phyloP scores from a whole-genome alignment of 768 basidiomycete genomes.

The Boletus insuetus region DNA sequence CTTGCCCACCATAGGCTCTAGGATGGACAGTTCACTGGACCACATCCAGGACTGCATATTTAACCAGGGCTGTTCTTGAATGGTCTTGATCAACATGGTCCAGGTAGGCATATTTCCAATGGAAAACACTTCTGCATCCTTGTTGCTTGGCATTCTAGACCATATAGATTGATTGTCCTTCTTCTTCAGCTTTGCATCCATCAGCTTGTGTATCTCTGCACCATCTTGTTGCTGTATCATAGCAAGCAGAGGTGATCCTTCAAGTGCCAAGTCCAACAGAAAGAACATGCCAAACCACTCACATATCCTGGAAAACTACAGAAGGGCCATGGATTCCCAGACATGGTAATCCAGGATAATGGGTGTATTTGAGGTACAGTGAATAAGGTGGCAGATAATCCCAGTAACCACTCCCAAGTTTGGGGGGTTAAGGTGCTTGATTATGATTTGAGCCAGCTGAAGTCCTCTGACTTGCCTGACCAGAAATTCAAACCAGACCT shows the following conservation, averaged over 20 bases:
- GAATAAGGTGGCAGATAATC: conserved; percentile 4
- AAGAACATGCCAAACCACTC: conserved; percentile 9
- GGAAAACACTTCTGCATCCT: background rate
- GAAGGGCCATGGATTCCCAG: conserved; percentile 6
- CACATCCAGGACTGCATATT: background rate
- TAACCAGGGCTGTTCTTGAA: background rate
- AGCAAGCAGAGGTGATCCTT: too few species aligned
- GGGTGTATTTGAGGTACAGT: too few species aligned
- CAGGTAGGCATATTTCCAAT: background rate
- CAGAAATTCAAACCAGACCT: conserved; percentile 7
- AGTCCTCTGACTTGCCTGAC: background rate
- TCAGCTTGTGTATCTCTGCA: too few species aligned
- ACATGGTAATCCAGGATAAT: conserved; percentile 11
- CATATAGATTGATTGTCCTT: background rate
- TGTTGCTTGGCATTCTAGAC: background rate
- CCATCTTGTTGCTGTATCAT: too few species aligned
- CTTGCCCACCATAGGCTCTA: background rate
- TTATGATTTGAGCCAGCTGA: background rate
- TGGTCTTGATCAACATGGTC: background rate
- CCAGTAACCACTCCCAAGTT: conserved; percentile 11
- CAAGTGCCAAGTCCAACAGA: too few species aligned
- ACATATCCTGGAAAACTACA: background rate
- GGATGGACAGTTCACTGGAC: background rate
- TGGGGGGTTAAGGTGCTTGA: background rate
- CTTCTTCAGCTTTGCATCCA: background rate